These are phyloP conservation scores for Micractinium sp. DNA, from an alignment of 139 green algal genomes.

Conservation along the genomic window DNA sequence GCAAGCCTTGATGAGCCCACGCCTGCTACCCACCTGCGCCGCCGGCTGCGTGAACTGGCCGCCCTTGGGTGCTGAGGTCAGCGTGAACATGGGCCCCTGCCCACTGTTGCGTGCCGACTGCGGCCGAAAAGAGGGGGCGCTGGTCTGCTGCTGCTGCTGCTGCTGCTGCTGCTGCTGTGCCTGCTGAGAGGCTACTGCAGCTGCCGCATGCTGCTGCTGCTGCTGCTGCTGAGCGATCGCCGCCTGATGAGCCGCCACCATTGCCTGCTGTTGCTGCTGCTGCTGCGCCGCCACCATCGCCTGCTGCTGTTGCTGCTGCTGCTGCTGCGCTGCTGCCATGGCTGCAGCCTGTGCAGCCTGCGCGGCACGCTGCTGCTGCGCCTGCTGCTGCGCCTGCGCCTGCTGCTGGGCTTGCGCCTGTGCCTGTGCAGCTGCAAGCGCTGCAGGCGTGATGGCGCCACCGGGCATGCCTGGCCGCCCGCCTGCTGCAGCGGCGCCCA, in stretches of 20 bases:
- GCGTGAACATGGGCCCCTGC: constrained; percentile 26
- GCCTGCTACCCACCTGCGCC: background rate
- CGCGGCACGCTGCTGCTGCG: background rate
- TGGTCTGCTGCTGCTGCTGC: background rate
- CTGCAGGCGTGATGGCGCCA: background rate
- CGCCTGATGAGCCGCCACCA: background rate
- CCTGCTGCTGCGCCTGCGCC: background rate
- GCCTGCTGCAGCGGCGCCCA: background rate
- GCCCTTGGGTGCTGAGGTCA: constrained; percentile 6
- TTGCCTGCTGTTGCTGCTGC: background rate
- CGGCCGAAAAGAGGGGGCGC: background rate
- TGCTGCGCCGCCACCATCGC: background rate
- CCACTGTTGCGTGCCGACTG: constrained; percentile 29
- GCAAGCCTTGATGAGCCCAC: background rate
- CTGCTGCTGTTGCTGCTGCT: background rate
- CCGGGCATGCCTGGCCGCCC: background rate
- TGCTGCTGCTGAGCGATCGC: background rate
- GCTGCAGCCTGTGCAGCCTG: background rate
- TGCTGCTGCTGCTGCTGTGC: background rate
- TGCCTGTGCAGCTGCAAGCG: background rate
- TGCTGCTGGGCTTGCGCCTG: background rate
- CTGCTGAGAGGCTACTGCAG: background rate
- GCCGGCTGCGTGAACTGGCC: constrained; percentile 8
- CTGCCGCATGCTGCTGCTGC: background rate
- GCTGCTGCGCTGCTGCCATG: background rate